phyloP scores from a whole-genome alignment of 2,329 filamentous ascomycete species.

The Calonectria leucothoes region DNA sequence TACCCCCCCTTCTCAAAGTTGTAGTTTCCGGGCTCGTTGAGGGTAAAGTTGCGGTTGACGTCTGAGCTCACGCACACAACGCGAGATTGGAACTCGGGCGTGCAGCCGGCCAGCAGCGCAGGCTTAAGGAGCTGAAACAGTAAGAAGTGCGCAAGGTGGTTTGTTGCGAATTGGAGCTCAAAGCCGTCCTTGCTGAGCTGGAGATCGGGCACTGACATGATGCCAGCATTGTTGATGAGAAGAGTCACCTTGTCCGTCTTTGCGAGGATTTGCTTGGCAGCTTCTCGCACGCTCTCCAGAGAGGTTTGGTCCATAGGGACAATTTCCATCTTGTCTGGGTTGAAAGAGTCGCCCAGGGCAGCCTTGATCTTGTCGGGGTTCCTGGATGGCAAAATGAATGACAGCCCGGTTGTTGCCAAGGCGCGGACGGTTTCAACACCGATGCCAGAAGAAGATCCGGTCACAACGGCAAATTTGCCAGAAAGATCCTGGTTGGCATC shows the following conservation, averaged over 20 bases:
- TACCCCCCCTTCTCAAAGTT: background rate
- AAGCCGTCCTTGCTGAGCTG: conserved; percentile 22
- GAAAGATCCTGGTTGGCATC: background rate
- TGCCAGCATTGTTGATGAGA: conserved; percentile 40
- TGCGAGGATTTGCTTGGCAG: background rate
- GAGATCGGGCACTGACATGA: conserved; percentile 27
- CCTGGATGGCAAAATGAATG: conserved; percentile 49
- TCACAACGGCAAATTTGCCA: conserved; percentile 31
- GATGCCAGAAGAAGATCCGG: conserved; percentile 43
- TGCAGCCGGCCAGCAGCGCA: background rate
- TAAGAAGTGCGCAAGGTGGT: conserved; percentile 20
- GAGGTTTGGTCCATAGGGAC: conserved; percentile 13
- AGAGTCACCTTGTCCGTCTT: conserved; percentile 21
- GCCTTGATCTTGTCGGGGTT: conserved; percentile 47
- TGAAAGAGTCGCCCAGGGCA: conserved; percentile 35
- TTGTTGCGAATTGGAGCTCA: conserved; percentile 30
- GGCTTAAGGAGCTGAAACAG: conserved; percentile 23
- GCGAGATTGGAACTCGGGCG: conserved; percentile 7
- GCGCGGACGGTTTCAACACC: background rate
- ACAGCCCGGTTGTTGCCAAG: conserved; percentile 10
- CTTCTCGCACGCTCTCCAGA: conserved; percentile 3
- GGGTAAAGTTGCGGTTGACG: background rate
- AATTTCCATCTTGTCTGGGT: conserved; percentile 1
- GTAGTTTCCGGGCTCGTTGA: background rate
- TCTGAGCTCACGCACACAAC: conserved; percentile 6